Evolutionary conservation across 768 basidiomycete species (phyloP), one percentile per base, ranked within the genome.

Genomic region (Boletales sp.): DNA sequence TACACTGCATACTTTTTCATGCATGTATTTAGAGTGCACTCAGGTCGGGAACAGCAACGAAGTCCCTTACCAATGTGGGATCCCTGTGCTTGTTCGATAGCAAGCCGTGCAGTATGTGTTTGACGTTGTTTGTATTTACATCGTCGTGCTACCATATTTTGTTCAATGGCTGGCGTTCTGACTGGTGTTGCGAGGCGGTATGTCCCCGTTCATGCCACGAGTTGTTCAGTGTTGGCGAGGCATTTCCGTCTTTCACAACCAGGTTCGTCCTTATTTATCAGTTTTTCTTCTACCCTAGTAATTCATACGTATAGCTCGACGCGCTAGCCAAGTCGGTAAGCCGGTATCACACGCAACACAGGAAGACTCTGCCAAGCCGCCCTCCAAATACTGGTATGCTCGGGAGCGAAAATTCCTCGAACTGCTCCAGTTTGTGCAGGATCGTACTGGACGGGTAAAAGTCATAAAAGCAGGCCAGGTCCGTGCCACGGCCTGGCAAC

Each of bases 401-500:
- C 59, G 66, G 11, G 68, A 62, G 45, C 45, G 42, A 36, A 50
- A 62, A 19, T 68, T 68, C 11, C 18, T 54, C 6, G 28, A 60
- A 12, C 56, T 56, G 5, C 47, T 68, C 2, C 51, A 68, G 50
- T 68, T 66, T 30, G 58, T 68, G 30, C 51, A 46, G 21, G 58
- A 69, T 39, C 65, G 63, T 15, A 66, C 62, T 1, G 68, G 66
- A 18, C 57, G 58, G 21, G 47, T 56, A n/a, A 70, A 59, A 19
- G 57, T 58, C 19, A 48, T 64, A 51, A 66, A 63, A 43, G 56
- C 57, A 32, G 66, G 63, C 3, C 66, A 71, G 51, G 73, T 82
- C 35, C 69, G 75, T 35, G 66, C 75, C 31, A 69, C 71, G 13
- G 70, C 75, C 2, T 83, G 81, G 80, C 53, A 72, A 19, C 72